phyloP scores from a whole-genome alignment of 345 rosid species.

The Theobroma cacao region DNA sequence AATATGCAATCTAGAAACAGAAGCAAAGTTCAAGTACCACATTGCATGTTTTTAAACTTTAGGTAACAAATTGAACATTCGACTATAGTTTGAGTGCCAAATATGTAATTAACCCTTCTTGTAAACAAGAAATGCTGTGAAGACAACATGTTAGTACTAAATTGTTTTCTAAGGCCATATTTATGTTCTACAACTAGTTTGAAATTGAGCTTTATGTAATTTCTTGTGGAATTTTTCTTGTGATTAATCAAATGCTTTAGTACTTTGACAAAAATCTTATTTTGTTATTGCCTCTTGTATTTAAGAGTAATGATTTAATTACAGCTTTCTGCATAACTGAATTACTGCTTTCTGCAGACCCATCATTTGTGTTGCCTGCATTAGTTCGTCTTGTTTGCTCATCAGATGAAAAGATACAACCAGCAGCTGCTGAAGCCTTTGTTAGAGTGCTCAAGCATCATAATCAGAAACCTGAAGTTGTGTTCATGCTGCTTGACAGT shows the following conservation, averaged over 20 bases:
- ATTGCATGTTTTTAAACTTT: no score
- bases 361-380: conserved; percentile 60
- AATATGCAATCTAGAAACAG: no score
- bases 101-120: no score
- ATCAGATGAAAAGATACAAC: conserved; percentile 40
- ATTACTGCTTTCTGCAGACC: conserved; percentile 48
- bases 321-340: background rate
- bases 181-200: background rate
- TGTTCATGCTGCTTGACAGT: conserved; percentile 70
- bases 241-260: background rate
- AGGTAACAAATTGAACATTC: no score
- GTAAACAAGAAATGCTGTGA: no score
- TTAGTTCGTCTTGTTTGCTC: conserved; percentile 54
- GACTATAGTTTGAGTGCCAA: no score
- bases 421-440: conserved; percentile 51
- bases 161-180: background rate
- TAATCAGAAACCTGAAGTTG: conserved; percentile 56
- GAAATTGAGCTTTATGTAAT: background rate
- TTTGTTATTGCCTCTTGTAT: background rate
- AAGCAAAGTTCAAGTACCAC: no score
- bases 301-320: conserved; percentile 9
- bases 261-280: background rate
- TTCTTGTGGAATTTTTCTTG: background rate
- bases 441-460: conserved; percentile 59
- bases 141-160: background rate